Base-by-base conservation (phyloP, 495 filamentous ascomycete genomes). In the Lepidopterella palustris region DNA sequence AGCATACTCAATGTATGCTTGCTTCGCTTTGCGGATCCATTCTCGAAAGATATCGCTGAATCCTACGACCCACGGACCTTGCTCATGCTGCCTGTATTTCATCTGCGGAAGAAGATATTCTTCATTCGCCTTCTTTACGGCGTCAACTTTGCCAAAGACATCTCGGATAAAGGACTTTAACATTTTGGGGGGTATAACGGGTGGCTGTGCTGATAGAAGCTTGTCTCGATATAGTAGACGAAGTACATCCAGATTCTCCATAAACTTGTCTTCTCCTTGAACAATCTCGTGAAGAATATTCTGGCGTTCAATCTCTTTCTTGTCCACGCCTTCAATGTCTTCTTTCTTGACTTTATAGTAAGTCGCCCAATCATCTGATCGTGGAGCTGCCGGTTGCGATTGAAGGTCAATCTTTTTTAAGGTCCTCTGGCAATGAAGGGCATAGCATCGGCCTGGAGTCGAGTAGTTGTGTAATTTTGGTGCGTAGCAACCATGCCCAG, bases 11-110 rank as follows among this genome's bases (percentile, higher is more conserved):
- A 97, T 84, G 73, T 97, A 99, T 1, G 87, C 85, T 4, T 76
- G 73, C 73, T 87, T 89, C 1, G 95, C 93, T 73, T 97, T 97
- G 52, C 93, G 82, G 64, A 99, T 95, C 93, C 93, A 99, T 73
- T 99, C 95, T 58, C 93, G 80, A 76, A 99, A 99, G 55, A 99
- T 90, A 64, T 97, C 93, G 68, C 91, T 96, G 72, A 97, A 96
- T 8, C 95, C 93, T 45, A 82, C 79, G 59, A 99, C 85, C 80
- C 90, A 97, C 0, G 93, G 93, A 0, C 95, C 93, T 71, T 99
- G 92, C 68, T 97, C 93, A 64, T 92, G 87, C 71, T 99, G 93
- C 28, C 95, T 86, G 69, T 97, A 99, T 62, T 97, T 97, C 64
- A 99, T 79, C 71, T 97, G 93, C 1, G 95, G 86, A 13, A 99